Conservation (phyloP, 1,284 basidiomycete species). For the Cryptococcus hybrid region DNA sequence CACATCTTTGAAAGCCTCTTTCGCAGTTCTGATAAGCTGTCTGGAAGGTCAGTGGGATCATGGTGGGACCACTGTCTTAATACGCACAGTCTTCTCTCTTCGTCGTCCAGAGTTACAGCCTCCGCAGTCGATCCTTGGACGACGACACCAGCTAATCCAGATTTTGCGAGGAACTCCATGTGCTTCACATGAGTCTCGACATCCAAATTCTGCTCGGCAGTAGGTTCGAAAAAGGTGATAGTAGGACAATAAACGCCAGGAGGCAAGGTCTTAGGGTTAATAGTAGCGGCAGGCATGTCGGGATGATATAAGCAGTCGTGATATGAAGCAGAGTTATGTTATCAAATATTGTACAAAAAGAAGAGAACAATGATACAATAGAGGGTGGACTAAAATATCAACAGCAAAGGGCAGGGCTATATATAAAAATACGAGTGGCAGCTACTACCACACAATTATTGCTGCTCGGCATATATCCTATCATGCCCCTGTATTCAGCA, state of each 20-base stretch:
- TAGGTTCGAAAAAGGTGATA: slow-evolving; percentile 42
- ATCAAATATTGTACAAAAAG: neutral
- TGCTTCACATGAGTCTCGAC: slow-evolving; percentile 36
- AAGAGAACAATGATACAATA: neutral
- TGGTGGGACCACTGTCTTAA: neutral
- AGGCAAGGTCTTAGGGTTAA: slow-evolving; percentile 18
- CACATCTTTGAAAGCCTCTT: slow-evolving; percentile 3
- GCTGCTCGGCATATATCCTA: too few species aligned
- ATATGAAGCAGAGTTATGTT: neutral
- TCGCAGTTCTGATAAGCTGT: too few species aligned
- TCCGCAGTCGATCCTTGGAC: slow-evolving; percentile 46
- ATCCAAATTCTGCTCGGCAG: slow-evolving; percentile 39
- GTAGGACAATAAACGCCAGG: slow-evolving; percentile 43
- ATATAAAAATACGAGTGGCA: too few species aligned
- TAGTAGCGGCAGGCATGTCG: slow-evolving; percentile 11
- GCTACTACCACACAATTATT: too few species aligned
- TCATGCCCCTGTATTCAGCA: too few species aligned
- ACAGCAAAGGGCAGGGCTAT: too few species aligned
- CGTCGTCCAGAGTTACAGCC: slow-evolving; percentile 37
- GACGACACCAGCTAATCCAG: slow-evolving; percentile 37
- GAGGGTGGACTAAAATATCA: neutral
- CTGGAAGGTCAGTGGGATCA: neutral
- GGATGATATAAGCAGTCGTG: too few species aligned
- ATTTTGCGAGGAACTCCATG: slow-evolving; percentile 30
- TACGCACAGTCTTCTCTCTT: slow-evolving; percentile 34